Base-by-base conservation (phyloP, 2,329 filamentous ascomycete genomes). In the Pestalotiopsis sp. region DNA sequence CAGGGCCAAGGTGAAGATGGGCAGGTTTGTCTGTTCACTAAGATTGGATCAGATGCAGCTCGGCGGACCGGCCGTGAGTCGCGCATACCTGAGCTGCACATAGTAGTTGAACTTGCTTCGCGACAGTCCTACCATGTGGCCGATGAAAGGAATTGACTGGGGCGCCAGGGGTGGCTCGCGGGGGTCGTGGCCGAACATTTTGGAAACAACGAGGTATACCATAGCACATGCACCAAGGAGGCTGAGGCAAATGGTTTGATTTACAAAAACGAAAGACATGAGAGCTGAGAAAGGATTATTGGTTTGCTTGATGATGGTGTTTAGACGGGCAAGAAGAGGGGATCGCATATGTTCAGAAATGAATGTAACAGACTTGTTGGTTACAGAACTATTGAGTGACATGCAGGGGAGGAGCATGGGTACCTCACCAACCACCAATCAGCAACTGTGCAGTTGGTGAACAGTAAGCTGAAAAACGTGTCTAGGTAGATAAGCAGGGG, bases 1-100 rank as follows among this genome's bases (percentile, higher is more conserved):
- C 45, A 85, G 73, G 2, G 77, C 69, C 25, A 85, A 70, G 4
- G 82, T 84, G 67, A 80, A 81, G 39, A 84, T 82, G 0, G 82
- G 79, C 1, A 74, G 58, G 38, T 36, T 67, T 4, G 63, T 74
- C 39, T 72, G 67, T 62, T 72, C 56, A 20, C 59, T 41, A n/a
- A 7, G 6, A n/a, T 4, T 7, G 13, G 4, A 6, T 39, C 23
- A 62, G 27, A 36, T 4, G 31, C 12, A 2, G 13, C 23, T 59
- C 27, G 25, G 23, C 36, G 23, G 27, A 13, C 3, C n/a, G 57
- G n/a, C 2, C 17, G n/a, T 2, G 23, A 11, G 59, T n/a, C 0
- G 23, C 4, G 38, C 59, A 17, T 12, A 62, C 27, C 72, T 77
- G 11, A 79, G 73, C 7, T 77, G 71, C 13, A 75, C 73, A 71